Percentiles rank a stretch among this genome's conserved stretches.
Evolutionary conservation across 1,139 yeast genomes (phyloP).

Genomic region (Diutina pseudorugosa): DNA sequence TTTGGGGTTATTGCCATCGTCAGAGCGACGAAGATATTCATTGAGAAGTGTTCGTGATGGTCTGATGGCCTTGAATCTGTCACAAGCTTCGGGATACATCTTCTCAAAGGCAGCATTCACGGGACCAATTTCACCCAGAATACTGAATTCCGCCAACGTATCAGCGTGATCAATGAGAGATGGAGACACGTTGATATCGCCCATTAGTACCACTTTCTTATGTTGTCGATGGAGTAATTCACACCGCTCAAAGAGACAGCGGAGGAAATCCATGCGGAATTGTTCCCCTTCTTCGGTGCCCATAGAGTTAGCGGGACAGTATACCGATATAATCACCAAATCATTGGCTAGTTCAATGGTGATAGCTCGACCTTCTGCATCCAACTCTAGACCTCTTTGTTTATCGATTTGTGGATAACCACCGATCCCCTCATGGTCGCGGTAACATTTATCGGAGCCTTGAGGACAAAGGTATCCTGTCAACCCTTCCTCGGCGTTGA

Average conservation of each 20-base stretch:
- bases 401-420: constrained; percentile 47
- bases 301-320: constrained; percentile 87
- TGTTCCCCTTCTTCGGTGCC: constrained; percentile 58
- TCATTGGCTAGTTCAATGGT: constrained; percentile 57
- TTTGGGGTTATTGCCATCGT: neutral
- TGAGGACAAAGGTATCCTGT: constrained; percentile 47
- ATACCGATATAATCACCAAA: constrained; percentile 59
- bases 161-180: constrained; percentile 82
- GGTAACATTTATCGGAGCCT: constrained; percentile 9
- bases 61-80: constrained; percentile 28
- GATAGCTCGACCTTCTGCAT: constrained; percentile 76
- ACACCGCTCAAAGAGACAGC: constrained; percentile 47
- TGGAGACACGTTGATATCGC: constrained; percentile 75
- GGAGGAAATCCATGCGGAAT: constrained; percentile 47
- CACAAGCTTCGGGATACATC: constrained; percentile 23
- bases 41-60: constrained; percentile 34
- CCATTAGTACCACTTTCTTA: constrained; percentile 65
- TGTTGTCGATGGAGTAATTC: constrained; percentile 37
- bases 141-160: constrained; percentile 30
- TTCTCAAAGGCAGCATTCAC: constrained; percentile 23
- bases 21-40: constrained; percentile 9
- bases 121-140: constrained; percentile 12
- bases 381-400: constrained; percentile 37
- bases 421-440: constrained; percentile 41
- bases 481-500: constrained; percentile 81